Evolutionary conservation across 2,329 filamentous ascomycete species (phyloP).

Genomic region (Phyllosticta capitalensis): DNA sequence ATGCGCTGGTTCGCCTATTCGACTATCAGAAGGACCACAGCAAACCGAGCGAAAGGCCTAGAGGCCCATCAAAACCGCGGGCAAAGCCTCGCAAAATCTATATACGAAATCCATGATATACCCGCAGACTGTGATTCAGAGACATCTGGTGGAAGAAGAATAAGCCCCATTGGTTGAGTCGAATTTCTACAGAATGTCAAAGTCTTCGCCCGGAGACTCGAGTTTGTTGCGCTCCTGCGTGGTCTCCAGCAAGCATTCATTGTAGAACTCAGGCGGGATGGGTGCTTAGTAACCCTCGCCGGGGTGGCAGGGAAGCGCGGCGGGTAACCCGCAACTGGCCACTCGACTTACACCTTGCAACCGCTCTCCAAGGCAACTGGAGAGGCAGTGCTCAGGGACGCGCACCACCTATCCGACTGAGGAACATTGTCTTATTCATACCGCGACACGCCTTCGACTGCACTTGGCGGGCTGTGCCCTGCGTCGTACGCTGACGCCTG

Average conservation of each 20-base stretch:
- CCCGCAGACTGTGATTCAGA: too few species aligned
- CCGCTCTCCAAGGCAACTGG: not conserved
- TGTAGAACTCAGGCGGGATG: not conserved
- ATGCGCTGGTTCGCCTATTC: conserved; percentile 13
- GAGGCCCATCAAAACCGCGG: not conserved
- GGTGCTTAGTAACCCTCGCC: conserved; percentile 4
- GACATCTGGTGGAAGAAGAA: too few species aligned
- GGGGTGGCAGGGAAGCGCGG: conserved; percentile 2
- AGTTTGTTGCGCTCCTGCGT: too few species aligned
- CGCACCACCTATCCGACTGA: conserved; percentile 1
- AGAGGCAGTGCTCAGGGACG: conserved; percentile 8
- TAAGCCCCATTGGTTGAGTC: too few species aligned
- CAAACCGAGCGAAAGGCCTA: not conserved
- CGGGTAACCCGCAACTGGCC: not conserved
- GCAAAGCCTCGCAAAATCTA: not conserved
- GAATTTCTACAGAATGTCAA: not conserved
- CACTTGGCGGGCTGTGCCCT: not conserved
- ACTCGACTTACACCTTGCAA: conserved; percentile 4
- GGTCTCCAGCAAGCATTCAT: too few species aligned
- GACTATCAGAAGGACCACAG: not conserved
- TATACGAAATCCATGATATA: not conserved
- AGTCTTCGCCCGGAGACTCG: too few species aligned
- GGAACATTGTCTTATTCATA: conserved; percentile 4
- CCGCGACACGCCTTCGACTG: not conserved
- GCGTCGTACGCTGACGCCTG: not conserved